These are phyloP conservation scores for Aspergillus indologenus DNA, from an alignment of 495 filamentous ascomycete genomes.

Conservation along the genomic window DNA sequence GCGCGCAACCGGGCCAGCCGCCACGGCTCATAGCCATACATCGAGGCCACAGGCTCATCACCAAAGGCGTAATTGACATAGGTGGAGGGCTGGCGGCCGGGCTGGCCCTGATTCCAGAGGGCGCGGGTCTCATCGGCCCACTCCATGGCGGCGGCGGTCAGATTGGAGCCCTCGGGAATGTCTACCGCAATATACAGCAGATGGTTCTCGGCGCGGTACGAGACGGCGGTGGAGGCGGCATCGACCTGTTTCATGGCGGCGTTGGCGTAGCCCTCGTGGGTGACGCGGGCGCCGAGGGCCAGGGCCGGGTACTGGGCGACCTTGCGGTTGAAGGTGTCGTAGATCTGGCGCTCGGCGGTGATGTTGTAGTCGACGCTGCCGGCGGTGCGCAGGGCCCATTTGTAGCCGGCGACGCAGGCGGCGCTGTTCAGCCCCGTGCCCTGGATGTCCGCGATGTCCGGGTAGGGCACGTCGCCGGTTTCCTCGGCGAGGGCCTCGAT, in stretches of 20 bases:
- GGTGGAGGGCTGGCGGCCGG: neutral
- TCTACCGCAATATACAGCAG: neutral
- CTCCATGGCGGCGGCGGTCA: neutral
- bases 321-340: neutral
- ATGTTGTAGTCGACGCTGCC: constrained; percentile 12
- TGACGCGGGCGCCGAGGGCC: neutral
- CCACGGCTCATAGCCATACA: constrained; percentile 15
- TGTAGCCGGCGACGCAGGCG: neutral
- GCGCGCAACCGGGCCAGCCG: constrained; percentile 7
- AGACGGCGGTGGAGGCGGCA: constrained; percentile 1
- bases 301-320: neutral
- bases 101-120: constrained; percentile 11
- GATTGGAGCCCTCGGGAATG: no score
- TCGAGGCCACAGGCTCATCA: neutral
- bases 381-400: neutral
- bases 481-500: neutral
- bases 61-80: constrained; percentile 18
- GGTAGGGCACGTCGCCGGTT: neutral
- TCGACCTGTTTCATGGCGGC: neutral
- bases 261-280: constrained; percentile 11
- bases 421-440: neutral
- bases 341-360: constrained; percentile 8
- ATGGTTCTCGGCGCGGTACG: neutral
- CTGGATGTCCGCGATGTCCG: neutral
- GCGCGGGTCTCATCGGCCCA: neutral